Conservation (phyloP, 2,329 filamentous ascomycete species). For the Trichoderma asperellum region DNA sequence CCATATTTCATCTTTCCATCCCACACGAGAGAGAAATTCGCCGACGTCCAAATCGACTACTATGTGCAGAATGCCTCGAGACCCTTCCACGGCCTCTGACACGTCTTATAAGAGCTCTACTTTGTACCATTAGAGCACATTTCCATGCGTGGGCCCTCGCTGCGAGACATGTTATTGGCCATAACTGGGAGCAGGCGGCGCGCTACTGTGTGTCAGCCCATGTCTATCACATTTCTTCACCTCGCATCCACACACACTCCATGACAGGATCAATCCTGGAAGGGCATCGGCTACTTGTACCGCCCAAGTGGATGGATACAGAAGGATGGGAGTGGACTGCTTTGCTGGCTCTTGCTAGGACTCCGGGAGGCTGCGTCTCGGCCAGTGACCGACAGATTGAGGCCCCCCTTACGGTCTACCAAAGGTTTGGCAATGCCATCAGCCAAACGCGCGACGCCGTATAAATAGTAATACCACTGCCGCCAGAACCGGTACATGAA, state of each 20-base stretch:
- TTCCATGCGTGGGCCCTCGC: conserved; percentile 1
- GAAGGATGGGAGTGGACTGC: neutral
- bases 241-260: conserved; percentile 16
- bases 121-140: neutral
- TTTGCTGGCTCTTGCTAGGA: neutral
- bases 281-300: neutral
- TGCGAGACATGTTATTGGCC: conserved; percentile 17
- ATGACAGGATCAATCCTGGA: conserved; percentile 13
- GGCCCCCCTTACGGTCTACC: neutral
- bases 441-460: neutral
- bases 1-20: neutral
- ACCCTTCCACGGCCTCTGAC: neutral
- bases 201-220: conserved; percentile 29
- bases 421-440: neutral
- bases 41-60: neutral
- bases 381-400: neutral
- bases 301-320: neutral
- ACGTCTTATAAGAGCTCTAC: neutral
- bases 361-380: neutral
- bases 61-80: neutral
- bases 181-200: conserved; percentile 13
- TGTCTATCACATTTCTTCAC: conserved; percentile 27
- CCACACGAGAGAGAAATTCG: neutral
- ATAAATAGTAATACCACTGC: neutral
- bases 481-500: neutral